phyloP scores from a whole-genome alignment of 179 eudicot species.

The Beta lomatogona region DNA sequence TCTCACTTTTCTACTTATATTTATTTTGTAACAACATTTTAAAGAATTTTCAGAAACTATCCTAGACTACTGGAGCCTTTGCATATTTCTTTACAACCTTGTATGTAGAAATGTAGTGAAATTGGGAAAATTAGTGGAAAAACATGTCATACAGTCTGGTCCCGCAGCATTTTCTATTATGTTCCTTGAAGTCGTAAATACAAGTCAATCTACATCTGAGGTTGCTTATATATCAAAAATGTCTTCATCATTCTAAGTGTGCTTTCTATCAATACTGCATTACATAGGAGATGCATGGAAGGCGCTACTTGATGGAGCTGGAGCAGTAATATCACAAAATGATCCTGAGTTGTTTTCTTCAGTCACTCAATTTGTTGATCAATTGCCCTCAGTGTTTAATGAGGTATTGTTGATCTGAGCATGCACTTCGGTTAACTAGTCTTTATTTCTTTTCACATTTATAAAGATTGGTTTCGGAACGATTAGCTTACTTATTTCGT shows the following conservation, averaged over 20 bases:
- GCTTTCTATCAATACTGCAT: slow-evolving; percentile 14
- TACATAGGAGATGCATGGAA: slow-evolving; percentile 75
- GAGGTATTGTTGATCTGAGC: slow-evolving; percentile 51
- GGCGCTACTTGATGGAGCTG: slow-evolving; percentile 65
- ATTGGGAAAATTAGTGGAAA: not conserved
- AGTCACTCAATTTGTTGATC: slow-evolving; percentile 72
- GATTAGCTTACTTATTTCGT: not conserved
- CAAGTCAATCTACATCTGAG: not conserved
- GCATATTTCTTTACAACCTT: not conserved
- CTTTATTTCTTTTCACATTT: not conserved
- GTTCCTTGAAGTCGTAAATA: not conserved
- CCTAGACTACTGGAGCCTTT: not conserved
- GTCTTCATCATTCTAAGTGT: not conserved
- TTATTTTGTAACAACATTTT: too few species aligned
- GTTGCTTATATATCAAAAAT: not conserved
- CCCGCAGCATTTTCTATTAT: not conserved
- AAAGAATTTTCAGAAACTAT: not conserved
- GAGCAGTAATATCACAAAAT: slow-evolving; percentile 53
- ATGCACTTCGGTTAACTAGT: not conserved
- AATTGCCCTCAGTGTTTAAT: slow-evolving; percentile 77
- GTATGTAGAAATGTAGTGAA: not conserved
- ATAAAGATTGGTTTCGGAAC: not conserved
- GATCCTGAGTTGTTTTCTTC: slow-evolving; percentile 67
- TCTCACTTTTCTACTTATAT: too few species aligned
- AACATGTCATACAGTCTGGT: not conserved